Base-by-base conservation (phyloP, 306 rosid genomes). In the Prunus salicina region DNA sequence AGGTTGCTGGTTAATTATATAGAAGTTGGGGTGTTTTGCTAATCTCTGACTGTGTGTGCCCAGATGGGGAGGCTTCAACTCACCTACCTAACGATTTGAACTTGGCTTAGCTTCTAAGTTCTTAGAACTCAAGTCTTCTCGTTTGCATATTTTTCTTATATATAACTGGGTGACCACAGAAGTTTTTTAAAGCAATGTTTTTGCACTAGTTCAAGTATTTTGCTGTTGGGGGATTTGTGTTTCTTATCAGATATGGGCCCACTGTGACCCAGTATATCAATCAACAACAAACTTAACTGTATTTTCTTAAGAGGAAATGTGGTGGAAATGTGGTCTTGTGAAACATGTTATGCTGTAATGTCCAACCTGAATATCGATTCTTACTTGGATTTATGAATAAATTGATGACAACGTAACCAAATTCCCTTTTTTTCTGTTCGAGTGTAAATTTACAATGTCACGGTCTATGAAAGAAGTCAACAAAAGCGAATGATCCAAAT, bases 61-160 rank as follows among this genome's bases (percentile, higher is more conserved):
- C 43, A 71, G 90, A 91, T 84, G 75, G 87, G 65, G 96, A 89
- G 73, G 80, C 79, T 64, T 71, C 82, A 89, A 80, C 93, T 62
- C 67, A 66, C 91, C 55, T 62, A 91, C 97, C 93, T 82, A 84
- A 89, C 88, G 73, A 76, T 82, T 69, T 77, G 88, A 82, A 64
- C 77, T 80, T 88, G 78, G 82, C 89, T 85, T 89, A 76, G 82
- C 62, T 88, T 84, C 79, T 71, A 89, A 87, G 85, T 87, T 79
- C 85, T 87, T 89, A 55, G 79, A 61, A 55, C 71, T 24, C 16
- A 91, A 89, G 95, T 74, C 85, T 89, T 79, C 81, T 78, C 53
- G 27, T 80, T 32, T 81, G 5, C 56, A 45, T 57, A 67, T 43
- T 75, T 79, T 24, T 30, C 75, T 68, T 38, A 67, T 69, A 20